A percentile compares a stretch with the other conserved stretches of the same genome.
These are phyloP conservation scores for Trypanosoma mega DNA, from an alignment of 208 protist genomes.

Conservation along the genomic window DNA sequence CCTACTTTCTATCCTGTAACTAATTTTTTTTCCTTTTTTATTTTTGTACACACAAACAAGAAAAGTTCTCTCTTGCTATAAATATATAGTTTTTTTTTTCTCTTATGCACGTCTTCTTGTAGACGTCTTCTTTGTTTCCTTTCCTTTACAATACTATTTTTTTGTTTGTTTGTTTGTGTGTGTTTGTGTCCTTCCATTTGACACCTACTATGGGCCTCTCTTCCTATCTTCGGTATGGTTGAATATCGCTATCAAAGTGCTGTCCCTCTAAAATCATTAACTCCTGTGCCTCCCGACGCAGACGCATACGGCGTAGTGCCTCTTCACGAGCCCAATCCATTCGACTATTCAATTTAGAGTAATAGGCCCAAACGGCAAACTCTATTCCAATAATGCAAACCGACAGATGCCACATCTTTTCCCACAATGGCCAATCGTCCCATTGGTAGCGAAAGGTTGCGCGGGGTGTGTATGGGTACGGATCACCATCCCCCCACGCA, in stretches of 20 bases:
- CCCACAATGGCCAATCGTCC: constrained; percentile 90
- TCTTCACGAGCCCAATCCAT: constrained; percentile 91
- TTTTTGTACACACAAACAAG: constrained; percentile 6
- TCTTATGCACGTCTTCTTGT: too few species aligned
- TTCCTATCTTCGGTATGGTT: constrained; percentile 63
- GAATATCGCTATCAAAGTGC: constrained; percentile 81
- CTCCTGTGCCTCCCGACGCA: constrained; percentile 85
- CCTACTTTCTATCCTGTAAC: too few species aligned
- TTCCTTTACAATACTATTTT: too few species aligned
- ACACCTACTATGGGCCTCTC: too few species aligned
- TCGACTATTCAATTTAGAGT: constrained; percentile 78
- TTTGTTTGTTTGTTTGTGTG: too few species aligned
- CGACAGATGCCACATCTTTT: constrained; percentile 84
- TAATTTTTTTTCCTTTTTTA: neutral
- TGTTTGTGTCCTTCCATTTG: too few species aligned
- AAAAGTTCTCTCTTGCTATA: too few species aligned
- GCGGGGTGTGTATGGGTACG: constrained; percentile 87
- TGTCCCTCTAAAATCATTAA: constrained; percentile 88
- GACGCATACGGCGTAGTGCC: constrained; percentile 86
- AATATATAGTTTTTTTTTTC: too few species aligned
- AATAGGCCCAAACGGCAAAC: constrained; percentile 82
- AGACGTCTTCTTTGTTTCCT: too few species aligned
- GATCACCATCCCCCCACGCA: constrained; percentile 87
- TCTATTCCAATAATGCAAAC: constrained; percentile 61
- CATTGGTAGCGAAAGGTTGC: constrained; percentile 90